Evolutionary conservation across 1,284 basidiomycete species (phyloP), one percentile per base, ranked within the genome.

Genomic region (Takashimella koratensis): DNA sequence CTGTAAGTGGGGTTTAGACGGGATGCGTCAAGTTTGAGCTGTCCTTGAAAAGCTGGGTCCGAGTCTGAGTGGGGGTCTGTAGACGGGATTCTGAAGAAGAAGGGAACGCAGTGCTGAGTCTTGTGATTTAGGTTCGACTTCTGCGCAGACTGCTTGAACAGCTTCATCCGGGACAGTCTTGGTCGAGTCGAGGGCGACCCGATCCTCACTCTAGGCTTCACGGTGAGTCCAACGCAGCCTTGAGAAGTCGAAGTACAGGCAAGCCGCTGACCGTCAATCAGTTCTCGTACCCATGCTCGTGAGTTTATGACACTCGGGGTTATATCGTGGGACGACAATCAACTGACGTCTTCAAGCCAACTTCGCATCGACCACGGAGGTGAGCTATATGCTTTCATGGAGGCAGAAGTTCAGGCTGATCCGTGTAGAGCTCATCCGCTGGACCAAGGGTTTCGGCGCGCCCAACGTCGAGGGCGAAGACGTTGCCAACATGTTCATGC

Each of bases 391-490:
- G 5, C 25, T 41, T 12, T 12, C 2, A 2, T 26, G 25, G 22
- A 47, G n/a, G n/a, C n/a, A n/a, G n/a, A n/a, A n/a, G n/a, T n/a
- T n/a, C n/a, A n/a, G 43, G 49, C 54, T 57, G 43, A 57, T 24
- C 25, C 39, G n/a, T 20, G 11, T 49, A 72, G 84, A 84, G 62
- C 85, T 98, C 43, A 91, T 98, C 64, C 88, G 94, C 30, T 98
- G 96, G 95, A 98, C 96, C 44, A 98, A 98, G 77, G 96, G 95
- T 61, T 98, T 98, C 68, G 92, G 92, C 39, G 90, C 90, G 1
- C 76, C 84, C 5, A 92, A 94, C 72, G 93, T 91, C 20, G 96
- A 98, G 76, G 94, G 93, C 13, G 80, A 83, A 53, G 91, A 98
- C 71, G 93, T 95, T 26, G 93, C 88, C 4, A 87, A 81, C 45